Conservation (phyloP, 108 stramenopile species). For the Cylindrotheca closterium region DNA sequence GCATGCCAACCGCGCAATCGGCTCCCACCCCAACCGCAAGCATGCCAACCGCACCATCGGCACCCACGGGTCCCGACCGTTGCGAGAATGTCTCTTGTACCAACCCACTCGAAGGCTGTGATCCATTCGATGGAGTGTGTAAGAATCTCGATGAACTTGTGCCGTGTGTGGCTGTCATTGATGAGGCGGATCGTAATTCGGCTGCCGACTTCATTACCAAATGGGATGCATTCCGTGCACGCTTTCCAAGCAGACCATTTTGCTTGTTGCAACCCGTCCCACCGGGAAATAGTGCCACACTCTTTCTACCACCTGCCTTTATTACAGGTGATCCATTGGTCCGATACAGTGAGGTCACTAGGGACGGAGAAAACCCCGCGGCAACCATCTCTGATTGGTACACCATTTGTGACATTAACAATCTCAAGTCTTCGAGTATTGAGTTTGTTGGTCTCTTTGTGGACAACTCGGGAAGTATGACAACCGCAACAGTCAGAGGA, state of each 20-base stretch:
- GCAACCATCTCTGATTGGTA: not conserved
- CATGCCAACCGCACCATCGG: not conserved
- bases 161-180: not conserved
- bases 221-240: not conserved
- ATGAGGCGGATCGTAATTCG: not conserved
- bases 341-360: not conserved
- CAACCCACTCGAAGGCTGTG: not conserved
- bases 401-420: not conserved
- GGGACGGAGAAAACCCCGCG: not conserved
- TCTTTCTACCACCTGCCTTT: not conserved
- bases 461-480: not conserved
- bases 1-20: too few species aligned
- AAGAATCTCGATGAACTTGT: not conserved
- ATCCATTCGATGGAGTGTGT: not conserved
- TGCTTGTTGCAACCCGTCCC: not conserved
- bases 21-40: too few species aligned
- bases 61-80: not conserved
- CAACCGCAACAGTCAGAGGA: too few species aligned
- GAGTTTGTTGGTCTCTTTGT: not conserved
- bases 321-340: not conserved
- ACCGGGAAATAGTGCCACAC: not conserved
- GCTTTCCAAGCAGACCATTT: not conserved
- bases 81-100: not conserved
- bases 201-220: not conserved
- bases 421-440: not conserved